Evolutionary conservation across 1,139 yeast species (phyloP), one percentile per base, ranked within the genome.

Genomic region (Petasospora fabianii): DNA sequence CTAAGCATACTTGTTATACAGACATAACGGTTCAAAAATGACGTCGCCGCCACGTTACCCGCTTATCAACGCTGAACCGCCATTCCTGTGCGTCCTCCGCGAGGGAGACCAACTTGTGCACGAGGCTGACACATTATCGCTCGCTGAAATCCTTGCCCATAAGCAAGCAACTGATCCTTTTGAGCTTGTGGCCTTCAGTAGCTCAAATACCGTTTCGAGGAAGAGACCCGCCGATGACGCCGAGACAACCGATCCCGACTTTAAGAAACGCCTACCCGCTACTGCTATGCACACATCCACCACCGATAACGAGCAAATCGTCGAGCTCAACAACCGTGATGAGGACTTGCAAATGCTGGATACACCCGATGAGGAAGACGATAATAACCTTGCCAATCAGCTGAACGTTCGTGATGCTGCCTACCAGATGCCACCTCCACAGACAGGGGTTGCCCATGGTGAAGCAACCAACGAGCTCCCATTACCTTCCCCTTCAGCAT

Each of bases 401-500:
- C 35, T 47, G 20, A 30, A 26, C 8, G 16, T 32, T 5, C 36
- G 38, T 21, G 38, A 36, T 13, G 22, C 24, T 8, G 33, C 26
- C 3, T 15, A 13, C 8, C 35, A 35, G 29, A 5, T 22, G n/a
- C 30, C 30, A 2, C 24, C 28, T 6, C 27, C 32, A n/a, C 39
- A 34, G 21, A 24, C 28, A 2, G 27, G 29, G 9, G 34, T 22
- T 21, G 20, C 17, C 3, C 43, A 35, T 30, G 24, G 22, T 22
- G 49, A 45, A 3, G 32, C 38, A 17, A 30, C 34, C 13, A 43
- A 35, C 22, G 77, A 69, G 43, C 62, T 75, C 15, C 84, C 84
- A 0, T 63, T 79, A 22, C 85, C 85, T 0, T 78, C 84, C 6
- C 86, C 86, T 0, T 75, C 81, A 51, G 86, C 85, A 1, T 77